Percentiles rank a stretch among this genome's conserved stretches.
Evolutionary conservation across 163 green algal genomes (phyloP).

Genomic region (Chlorella variabilis): DNA sequence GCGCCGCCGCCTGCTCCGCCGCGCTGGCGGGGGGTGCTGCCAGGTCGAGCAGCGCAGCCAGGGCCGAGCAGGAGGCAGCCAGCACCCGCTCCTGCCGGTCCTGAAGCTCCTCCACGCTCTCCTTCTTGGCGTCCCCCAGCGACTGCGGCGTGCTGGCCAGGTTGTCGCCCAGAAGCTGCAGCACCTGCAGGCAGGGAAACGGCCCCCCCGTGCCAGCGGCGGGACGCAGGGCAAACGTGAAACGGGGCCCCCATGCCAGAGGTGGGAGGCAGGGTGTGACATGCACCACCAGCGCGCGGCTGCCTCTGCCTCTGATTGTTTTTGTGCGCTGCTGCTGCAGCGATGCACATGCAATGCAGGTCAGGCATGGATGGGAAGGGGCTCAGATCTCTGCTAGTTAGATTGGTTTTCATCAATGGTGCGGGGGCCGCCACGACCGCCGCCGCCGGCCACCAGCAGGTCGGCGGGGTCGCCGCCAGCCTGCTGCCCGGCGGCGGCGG

Average conservation of each 20-base stretch:
- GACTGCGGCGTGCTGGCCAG: slow-evolving; percentile 55
- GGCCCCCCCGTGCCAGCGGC: not conserved
- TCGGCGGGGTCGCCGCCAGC: not conserved
- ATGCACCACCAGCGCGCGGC: too few species aligned
- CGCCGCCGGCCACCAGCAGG: not conserved
- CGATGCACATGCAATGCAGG: too few species aligned
- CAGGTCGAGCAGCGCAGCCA: slow-evolving; percentile 55
- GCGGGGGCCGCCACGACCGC: not conserved
- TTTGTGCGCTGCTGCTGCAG: too few species aligned
- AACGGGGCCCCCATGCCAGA: too few species aligned
- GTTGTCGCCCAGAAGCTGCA: slow-evolving; percentile 62
- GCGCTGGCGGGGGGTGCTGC: not conserved
- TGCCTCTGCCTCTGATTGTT: too few species aligned
- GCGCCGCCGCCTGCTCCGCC: not conserved
- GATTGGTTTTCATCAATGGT: slow-evolving; percentile 22
- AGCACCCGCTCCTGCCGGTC: slow-evolving; percentile 75
- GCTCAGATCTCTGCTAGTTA: slow-evolving; percentile 34
- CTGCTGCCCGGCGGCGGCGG: not conserved
- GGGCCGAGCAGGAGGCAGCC: slow-evolving; percentile 51
- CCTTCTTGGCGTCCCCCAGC: slow-evolving; percentile 71
- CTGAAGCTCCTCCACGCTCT: slow-evolving; percentile 71
- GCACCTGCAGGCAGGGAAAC: slow-evolving; percentile 47
- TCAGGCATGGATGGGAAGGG: not conserved
- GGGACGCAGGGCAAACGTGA: too few species aligned
- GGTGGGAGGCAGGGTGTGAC: too few species aligned